These are phyloP conservation scores for Aspergillus fumigatus DNA, from an alignment of 2,329 filamentous ascomycete genomes.

Conservation along the genomic window DNA sequence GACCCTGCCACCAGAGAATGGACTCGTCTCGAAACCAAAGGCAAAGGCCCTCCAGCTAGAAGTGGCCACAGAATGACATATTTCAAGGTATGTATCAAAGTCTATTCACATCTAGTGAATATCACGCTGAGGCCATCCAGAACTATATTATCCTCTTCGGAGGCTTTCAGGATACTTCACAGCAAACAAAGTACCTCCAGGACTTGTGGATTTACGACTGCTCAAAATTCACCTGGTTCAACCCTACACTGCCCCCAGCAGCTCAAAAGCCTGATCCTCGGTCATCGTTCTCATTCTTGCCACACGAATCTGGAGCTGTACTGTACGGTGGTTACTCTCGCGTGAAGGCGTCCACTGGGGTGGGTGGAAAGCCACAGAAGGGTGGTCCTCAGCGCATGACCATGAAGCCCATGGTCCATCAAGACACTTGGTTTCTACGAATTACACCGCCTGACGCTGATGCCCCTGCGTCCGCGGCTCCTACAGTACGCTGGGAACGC, in stretches of 20 bases:
- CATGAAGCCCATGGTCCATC: slow-evolving; percentile 82
- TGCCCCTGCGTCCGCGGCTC: slow-evolving; percentile 60
- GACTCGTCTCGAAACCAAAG: slow-evolving; percentile 75
- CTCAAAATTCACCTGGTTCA: slow-evolving; percentile 77
- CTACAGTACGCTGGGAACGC: slow-evolving; percentile 82
- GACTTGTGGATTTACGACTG: slow-evolving; percentile 98
- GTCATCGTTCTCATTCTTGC: slow-evolving; percentile 86
- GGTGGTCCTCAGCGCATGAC: slow-evolving; percentile 62
- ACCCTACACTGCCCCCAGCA: slow-evolving; percentile 67
- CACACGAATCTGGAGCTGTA: slow-evolving; percentile 84
- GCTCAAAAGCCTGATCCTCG: slow-evolving; percentile 84
- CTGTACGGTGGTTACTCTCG: slow-evolving; percentile 92
- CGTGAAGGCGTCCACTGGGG: slow-evolving; percentile 64
- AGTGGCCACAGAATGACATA: slow-evolving; percentile 95
- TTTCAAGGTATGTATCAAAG: slow-evolving; percentile 58
- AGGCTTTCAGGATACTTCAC: slow-evolving; percentile 94
- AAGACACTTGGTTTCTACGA: slow-evolving; percentile 90
- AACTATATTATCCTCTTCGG: slow-evolving; percentile 95
- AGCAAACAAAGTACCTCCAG: slow-evolving; percentile 87
- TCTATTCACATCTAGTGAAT: background rate
- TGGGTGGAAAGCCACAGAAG: slow-evolving; percentile 57
- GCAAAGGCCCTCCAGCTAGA: slow-evolving; percentile 72
- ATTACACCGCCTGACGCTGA: slow-evolving; percentile 69
- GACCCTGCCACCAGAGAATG: slow-evolving; percentile 83
- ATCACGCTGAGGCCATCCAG: slow-evolving; percentile 18